Percentiles rank a stretch among this genome's conserved stretches.
phyloP scores from a whole-genome alignment of 1,284 basidiomycete species.

The Limonomyces culmigenus region DNA sequence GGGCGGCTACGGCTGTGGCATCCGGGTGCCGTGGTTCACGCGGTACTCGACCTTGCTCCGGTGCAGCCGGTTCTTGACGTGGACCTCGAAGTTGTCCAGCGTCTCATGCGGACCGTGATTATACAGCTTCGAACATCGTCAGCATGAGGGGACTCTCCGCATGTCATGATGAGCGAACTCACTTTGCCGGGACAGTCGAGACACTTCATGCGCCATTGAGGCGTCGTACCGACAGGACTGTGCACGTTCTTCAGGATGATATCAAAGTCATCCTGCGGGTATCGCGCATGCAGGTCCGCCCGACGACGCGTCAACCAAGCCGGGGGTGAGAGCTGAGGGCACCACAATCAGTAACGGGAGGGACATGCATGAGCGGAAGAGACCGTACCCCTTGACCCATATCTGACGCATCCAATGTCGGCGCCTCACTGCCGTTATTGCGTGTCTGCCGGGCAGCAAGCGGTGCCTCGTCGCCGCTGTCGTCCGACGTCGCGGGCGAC shows the following conservation, averaged over 20 bases:
- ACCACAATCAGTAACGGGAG: background rate
- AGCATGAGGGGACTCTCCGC: conserved; percentile 1
- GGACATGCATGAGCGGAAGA: background rate
- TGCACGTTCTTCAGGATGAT: conserved; percentile 43
- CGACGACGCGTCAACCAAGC: conserved; percentile 55
- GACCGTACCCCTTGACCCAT: background rate
- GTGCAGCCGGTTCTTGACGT: conserved; percentile 67
- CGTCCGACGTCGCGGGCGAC: conserved; percentile 51
- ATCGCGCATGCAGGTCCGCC: conserved; percentile 48
- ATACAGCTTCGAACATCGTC: too few relatives aligned
- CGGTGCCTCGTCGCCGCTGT: conserved; percentile 53
- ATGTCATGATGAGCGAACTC: conserved; percentile 8
- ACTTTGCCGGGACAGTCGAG: conserved; percentile 91
- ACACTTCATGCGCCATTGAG: conserved; percentile 90
- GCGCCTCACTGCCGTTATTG: conserved; percentile 35
- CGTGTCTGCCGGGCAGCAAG: conserved; percentile 38
- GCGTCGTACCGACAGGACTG: conserved; percentile 9
- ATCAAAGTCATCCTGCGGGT: conserved; percentile 74
- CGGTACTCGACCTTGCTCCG: conserved; percentile 44
- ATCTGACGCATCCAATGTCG: conserved; percentile 8
- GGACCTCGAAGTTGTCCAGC: conserved; percentile 84
- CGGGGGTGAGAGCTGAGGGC: conserved; percentile 23
- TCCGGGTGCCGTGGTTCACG: too few relatives aligned
- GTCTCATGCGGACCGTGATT: conserved; percentile 86
- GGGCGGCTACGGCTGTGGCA: too few relatives aligned